Conservation (phyloP, 208 protist genomes). For the Leishmania guyanensis region DNA sequence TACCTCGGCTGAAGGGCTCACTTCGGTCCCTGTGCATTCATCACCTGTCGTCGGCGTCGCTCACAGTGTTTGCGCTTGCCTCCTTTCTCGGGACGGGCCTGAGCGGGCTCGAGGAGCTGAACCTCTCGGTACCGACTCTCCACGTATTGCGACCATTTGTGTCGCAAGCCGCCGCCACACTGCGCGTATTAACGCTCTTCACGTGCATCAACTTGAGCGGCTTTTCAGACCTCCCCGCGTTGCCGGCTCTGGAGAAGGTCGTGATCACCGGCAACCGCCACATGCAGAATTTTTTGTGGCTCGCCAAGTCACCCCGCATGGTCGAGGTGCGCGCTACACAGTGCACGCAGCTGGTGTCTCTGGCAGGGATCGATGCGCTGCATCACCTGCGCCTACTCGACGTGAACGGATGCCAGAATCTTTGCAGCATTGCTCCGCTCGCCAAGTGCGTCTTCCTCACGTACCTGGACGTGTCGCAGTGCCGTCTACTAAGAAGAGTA, state of each 20-base stretch:
- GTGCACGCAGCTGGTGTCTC: slow-evolving; percentile 20
- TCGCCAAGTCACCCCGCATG: slow-evolving; percentile 12
- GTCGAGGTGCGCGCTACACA: slow-evolving; percentile 29
- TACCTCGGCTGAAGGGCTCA: slow-evolving; percentile 11
- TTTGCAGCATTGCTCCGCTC: slow-evolving; percentile 8
- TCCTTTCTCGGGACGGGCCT: neutral
- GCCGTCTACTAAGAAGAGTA: slow-evolving; percentile 3
- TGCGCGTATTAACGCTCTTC: slow-evolving; percentile 28
- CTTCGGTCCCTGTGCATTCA: slow-evolving; percentile 12
- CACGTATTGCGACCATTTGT: slow-evolving; percentile 9
- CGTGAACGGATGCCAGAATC: neutral
- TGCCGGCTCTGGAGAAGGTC: slow-evolving; percentile 22
- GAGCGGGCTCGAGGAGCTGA: slow-evolving; percentile 1
- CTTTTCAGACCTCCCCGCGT: slow-evolving; percentile 15
- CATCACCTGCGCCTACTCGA: slow-evolving; percentile 14
- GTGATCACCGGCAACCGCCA: slow-evolving; percentile 14
- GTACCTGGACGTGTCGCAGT: slow-evolving; percentile 26
- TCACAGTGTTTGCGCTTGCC: neutral
- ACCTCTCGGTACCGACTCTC: slow-evolving; percentile 12
- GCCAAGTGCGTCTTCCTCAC: slow-evolving; percentile 1
- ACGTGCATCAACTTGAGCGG: slow-evolving; percentile 9
- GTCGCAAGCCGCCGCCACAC: neutral
- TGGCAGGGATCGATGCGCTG: slow-evolving; percentile 12
- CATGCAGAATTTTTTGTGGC: slow-evolving; percentile 24
- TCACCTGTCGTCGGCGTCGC: neutral